Conservation (phyloP, 2,329 filamentous ascomycete species). For the Aspergillus chevalieri region DNA sequence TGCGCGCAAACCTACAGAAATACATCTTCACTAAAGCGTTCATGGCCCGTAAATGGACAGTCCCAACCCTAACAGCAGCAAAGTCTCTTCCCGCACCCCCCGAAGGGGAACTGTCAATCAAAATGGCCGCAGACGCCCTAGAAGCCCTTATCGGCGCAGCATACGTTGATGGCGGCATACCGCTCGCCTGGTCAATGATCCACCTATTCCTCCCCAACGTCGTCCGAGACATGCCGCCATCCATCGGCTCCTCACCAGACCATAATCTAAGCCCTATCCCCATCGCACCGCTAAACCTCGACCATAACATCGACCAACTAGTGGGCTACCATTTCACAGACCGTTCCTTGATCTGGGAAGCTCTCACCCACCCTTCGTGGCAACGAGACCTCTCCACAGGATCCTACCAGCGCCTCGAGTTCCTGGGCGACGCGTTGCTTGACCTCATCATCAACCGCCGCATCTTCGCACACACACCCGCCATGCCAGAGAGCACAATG, state of each 20-base stretch:
- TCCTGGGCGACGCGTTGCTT: slow-evolving; percentile 77
- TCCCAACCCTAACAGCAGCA: slow-evolving; percentile 51
- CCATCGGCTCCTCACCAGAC: slow-evolving; percentile 5
- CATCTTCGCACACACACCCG: slow-evolving; percentile 19
- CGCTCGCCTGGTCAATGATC: slow-evolving; percentile 59
- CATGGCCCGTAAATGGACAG: slow-evolving; percentile 65
- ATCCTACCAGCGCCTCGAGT: slow-evolving; percentile 73
- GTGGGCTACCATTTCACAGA: slow-evolving; percentile 67
- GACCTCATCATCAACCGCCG: slow-evolving; percentile 65
- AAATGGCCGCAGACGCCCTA: slow-evolving; percentile 78
- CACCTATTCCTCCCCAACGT: slow-evolving; percentile 59
- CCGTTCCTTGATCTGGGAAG: slow-evolving; percentile 65
- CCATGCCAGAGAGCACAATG: slow-evolving; percentile 57
- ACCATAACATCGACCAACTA: slow-evolving; percentile 4
- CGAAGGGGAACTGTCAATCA: slow-evolving; percentile 56
- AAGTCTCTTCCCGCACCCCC: slow-evolving; percentile 10
- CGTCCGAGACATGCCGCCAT: not conserved
- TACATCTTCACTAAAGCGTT: slow-evolving; percentile 68
- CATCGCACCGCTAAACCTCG: too few relatives aligned
- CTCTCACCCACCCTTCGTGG: slow-evolving; percentile 70
- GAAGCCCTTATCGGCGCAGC: slow-evolving; percentile 78
- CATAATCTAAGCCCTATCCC: slow-evolving; percentile 6
- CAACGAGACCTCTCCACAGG: slow-evolving; percentile 45
- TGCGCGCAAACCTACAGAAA: slow-evolving; percentile 59
- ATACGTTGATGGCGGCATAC: slow-evolving; percentile 61